Evolutionary conservation across 495 filamentous ascomycete species (phyloP), one percentile per base, ranked within the genome.

Genomic region (Friedmanniomyces endolithicus): DNA sequence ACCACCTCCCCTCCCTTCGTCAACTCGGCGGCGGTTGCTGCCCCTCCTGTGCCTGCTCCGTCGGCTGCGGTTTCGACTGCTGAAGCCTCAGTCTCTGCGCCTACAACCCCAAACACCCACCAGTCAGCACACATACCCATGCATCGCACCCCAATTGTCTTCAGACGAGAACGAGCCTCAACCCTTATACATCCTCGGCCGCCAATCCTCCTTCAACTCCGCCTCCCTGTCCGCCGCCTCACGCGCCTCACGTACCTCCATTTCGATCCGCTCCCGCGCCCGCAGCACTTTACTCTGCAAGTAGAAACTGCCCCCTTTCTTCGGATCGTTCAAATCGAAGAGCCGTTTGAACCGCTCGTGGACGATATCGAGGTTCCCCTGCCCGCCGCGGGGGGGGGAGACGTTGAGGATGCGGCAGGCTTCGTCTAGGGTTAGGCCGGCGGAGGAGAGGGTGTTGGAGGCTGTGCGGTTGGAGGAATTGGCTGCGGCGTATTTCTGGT

Each of bases 391-490:
- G 2, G 90, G 87, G 44, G 89, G 87, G 71, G 89, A 87, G 59
- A 97, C 88, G 69, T 97, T 95, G 52, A 98, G 80, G 67, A 98
- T 97, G 71, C 88, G 89, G 79, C 89, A 96, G 11, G 92, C 94
- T 72, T 98, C 92, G 59, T 95, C 90, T 50, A 98, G 79, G 8
- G 88, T 94, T 63, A 95, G 80, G 59, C 87, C 85, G 37, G 78
- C 74, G 34, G 82, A 78, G 35, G 78, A 68, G 56, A 79, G 73
- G 52, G 79, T 73, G 58, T 71, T 78, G 29, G 72, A 63, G 17
- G 61, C 64, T 41, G 71, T 73, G 41, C 69, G 37, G 40, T 73
- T 71, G 29, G 72, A 63, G 51, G 74, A 74, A 24, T 75, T 74
- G 52, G 83, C 77, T n/a, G 82, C 78, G 58, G 84, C 79, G 66